Conservation (phyloP, 108 stramenopile genomes). For the Nannochloropsis oceanica region DNA sequence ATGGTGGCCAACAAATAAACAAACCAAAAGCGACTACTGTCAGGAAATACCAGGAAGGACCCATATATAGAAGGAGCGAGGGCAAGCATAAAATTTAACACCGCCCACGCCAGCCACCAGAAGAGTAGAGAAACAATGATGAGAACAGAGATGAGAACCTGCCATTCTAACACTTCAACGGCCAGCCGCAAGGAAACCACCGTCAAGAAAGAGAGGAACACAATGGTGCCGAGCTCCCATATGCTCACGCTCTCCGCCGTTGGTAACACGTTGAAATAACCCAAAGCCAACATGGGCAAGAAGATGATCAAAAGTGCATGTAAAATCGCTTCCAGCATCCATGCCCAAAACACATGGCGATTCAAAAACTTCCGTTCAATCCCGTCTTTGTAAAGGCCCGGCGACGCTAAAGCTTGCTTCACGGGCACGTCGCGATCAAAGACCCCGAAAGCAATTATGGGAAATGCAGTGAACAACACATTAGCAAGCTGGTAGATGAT, state of each 20-base stretch:
- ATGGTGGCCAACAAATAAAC: not conserved
- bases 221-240: conserved; percentile 14
- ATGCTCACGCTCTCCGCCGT: conserved; percentile 6
- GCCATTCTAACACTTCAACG: conserved; percentile 1
- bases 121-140: not conserved
- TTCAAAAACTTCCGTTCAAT: conserved; percentile 2
- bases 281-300: conserved; percentile 12
- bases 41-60: not conserved
- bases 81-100: not conserved
- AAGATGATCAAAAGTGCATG: conserved; percentile 4
- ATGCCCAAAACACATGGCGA: not conserved
- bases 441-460: conserved; percentile 34
- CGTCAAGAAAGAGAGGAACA: conserved; percentile 2
- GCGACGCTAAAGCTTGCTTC: conserved; percentile 41
- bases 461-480: conserved; percentile 35
- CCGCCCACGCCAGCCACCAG: not conserved
- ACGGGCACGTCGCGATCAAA: conserved; percentile 43
- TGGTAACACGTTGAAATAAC: conserved; percentile 1
- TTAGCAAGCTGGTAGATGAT: conserved; percentile 32
- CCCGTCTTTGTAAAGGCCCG: conserved; percentile 28
- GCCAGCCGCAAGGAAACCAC: conserved; percentile 10
- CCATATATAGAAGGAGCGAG: not conserved
- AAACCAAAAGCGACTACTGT: not conserved
- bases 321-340: conserved; percentile 9
- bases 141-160: not conserved